Conservation (phyloP, 495 filamentous ascomycete genomes). For the Amniculicola lignicola region DNA sequence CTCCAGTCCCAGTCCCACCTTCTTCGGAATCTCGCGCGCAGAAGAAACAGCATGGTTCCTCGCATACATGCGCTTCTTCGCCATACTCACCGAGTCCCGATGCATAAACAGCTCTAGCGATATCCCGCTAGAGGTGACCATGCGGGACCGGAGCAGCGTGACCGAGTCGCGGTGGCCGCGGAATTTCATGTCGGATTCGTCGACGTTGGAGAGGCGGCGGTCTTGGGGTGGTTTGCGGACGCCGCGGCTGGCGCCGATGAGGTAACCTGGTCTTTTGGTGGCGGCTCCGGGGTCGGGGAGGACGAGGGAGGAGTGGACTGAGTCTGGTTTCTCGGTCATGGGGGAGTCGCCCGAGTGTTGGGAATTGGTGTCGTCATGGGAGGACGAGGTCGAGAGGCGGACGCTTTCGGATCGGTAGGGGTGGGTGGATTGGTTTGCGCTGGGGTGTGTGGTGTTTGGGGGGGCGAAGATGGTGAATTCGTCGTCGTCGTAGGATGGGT, state of each 20-base stretch:
- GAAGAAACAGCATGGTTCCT: conserved; percentile 21
- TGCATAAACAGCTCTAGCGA: conserved; percentile 25
- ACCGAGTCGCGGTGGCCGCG: conserved; percentile 29
- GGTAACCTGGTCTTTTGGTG: not conserved
- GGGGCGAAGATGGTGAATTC: conserved; percentile 16
- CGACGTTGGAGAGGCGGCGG: conserved; percentile 16
- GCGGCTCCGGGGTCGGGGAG: conserved; percentile 1
- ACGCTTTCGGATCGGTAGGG: conserved; percentile 10
- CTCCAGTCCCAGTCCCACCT: too few species aligned
- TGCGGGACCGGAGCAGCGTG: conserved; percentile 17
- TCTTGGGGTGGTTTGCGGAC: conserved; percentile 1
- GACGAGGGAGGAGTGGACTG: not conserved
- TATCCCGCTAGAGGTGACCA: conserved; percentile 16
- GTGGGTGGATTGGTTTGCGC: conserved; percentile 9
- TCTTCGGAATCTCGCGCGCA: conserved; percentile 12
- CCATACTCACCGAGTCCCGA: conserved; percentile 26
- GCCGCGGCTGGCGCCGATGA: not conserved
- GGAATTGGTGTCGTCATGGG: not conserved
- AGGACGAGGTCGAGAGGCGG: conserved; percentile 3
- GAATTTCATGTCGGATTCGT: conserved; percentile 20
- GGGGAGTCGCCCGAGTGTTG: not conserved
- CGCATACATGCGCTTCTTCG: conserved; percentile 26
- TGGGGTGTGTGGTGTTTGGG: conserved; percentile 23
- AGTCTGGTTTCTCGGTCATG: not conserved
- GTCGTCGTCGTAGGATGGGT: conserved; percentile 16